Conservation (phyloP, 2,329 filamentous ascomycete genomes). For the Diaporthe sp. region DNA sequence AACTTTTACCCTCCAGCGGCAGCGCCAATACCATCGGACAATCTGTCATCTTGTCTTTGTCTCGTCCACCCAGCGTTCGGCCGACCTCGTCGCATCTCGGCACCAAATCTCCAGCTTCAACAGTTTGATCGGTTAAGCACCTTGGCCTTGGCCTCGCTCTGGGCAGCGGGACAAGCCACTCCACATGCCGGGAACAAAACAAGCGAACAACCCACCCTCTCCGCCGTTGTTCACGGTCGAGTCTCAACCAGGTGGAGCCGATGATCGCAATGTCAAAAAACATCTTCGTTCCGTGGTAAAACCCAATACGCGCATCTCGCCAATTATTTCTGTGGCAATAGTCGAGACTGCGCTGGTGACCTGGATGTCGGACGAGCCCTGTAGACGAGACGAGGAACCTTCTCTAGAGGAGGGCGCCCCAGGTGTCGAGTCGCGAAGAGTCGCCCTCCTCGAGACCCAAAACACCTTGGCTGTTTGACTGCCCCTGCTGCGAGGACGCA, state of each 20-base stretch:
- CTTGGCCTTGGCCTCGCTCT: constrained; percentile 14
- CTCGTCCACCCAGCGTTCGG: constrained; percentile 17
- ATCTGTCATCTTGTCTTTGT: constrained; percentile 36
- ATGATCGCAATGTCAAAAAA: constrained; percentile 28
- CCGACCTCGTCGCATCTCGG: constrained; percentile 20
- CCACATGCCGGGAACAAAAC: constrained; percentile 31
- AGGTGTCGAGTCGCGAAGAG: constrained; percentile 25
- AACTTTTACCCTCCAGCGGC: constrained; percentile 11
- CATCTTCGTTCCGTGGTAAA: background rate
- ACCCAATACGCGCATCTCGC: background rate
- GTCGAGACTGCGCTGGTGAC: constrained; percentile 7
- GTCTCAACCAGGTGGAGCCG: constrained; percentile 35
- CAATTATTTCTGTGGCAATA: constrained; percentile 28
- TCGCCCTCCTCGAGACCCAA: constrained; percentile 20
- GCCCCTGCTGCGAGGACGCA: constrained; percentile 5
- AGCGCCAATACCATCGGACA: constrained; percentile 32
- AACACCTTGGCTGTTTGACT: constrained; percentile 38
- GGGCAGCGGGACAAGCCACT: constrained; percentile 11
- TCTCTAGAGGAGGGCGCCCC: background rate
- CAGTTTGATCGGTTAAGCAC: constrained; percentile 11
- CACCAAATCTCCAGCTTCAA: constrained; percentile 27
- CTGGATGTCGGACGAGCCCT: constrained; percentile 7
- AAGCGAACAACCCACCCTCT: constrained; percentile 7
- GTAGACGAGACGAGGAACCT: constrained; percentile 13
- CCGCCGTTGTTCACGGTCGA: constrained; percentile 1